These are phyloP conservation scores for Tilletia horrida DNA, from an alignment of 1,284 basidiomycete species.

Conservation along the genomic window DNA sequence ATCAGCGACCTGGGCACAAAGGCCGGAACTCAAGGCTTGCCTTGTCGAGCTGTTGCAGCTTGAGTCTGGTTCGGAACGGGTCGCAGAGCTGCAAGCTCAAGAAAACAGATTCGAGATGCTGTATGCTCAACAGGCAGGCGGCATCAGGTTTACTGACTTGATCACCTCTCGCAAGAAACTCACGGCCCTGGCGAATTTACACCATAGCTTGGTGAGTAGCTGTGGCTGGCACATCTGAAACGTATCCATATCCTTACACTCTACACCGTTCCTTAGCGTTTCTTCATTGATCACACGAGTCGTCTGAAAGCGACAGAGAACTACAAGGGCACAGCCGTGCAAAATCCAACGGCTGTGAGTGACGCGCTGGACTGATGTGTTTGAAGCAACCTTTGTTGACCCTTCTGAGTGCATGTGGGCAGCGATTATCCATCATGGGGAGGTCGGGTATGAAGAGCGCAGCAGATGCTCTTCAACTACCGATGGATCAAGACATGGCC, in stretches of 20 bases:
- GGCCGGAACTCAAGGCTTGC: constrained; percentile 71
- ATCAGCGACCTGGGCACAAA: constrained; percentile 45
- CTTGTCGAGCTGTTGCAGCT: constrained; percentile 63
- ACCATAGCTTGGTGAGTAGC: constrained; percentile 64
- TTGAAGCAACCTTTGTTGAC: too few relatives aligned
- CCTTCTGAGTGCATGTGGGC: neutral
- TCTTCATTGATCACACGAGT: constrained; percentile 37
- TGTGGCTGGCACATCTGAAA: neutral
- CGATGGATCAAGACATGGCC: constrained; percentile 32
- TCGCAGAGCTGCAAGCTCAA: constrained; percentile 30
- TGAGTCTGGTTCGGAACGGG: constrained; percentile 19
- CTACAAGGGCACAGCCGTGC: constrained; percentile 51
- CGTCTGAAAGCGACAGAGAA: constrained; percentile 34
- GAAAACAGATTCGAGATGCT: constrained; percentile 33
- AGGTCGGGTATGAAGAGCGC: constrained; percentile 17
- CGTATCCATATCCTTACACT: neutral
- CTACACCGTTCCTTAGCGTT: constrained; percentile 22
- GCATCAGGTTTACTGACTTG: constrained; percentile 60
- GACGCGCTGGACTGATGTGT: neutral
- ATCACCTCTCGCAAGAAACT: constrained; percentile 73
- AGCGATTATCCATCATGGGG: constrained; percentile 5
- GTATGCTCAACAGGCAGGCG: constrained; percentile 22
- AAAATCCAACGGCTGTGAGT: constrained; percentile 16
- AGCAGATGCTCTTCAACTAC: constrained; percentile 31
- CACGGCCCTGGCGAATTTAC: constrained; percentile 72